Percentiles rank a stretch among this genome's conserved stretches.
Evolutionary conservation across 441 rosid species (phyloP).

Genomic region (Melastoma candidum): DNA sequence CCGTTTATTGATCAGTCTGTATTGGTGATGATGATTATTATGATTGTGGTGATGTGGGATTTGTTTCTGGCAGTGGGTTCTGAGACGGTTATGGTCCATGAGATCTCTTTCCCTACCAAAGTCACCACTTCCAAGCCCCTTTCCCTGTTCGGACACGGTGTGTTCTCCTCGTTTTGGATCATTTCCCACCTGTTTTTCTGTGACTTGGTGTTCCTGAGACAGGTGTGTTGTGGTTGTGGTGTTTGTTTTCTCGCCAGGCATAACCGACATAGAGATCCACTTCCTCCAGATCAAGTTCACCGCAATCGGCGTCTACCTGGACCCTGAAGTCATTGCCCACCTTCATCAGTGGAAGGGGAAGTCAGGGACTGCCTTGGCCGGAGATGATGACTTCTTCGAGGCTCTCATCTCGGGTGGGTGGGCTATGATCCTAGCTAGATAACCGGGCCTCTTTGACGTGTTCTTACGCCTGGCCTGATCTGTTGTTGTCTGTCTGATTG

Average conservation of each 20-base stretch:
- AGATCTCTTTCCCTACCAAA: conserved; percentile 56
- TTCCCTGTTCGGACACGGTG: conserved; percentile 67
- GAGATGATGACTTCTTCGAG: conserved; percentile 72
- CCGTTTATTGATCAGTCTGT: neutral
- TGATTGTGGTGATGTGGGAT: neutral
- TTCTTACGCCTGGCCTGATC: neutral
- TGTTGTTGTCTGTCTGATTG: neutral
- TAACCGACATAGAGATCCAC: conserved; percentile 90
- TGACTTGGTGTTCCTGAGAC: neutral
- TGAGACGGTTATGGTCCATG: conserved; percentile 63
- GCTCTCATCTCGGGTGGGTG: conserved; percentile 53
- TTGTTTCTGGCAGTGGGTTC: conserved; percentile 39
- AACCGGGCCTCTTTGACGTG: neutral
- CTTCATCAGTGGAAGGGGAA: conserved; percentile 75
- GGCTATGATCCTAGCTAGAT: no score
- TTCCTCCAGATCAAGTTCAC: conserved; percentile 91
- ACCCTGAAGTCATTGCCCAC: conserved; percentile 42
- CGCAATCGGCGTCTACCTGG: conserved; percentile 82
- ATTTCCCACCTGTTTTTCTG: neutral
- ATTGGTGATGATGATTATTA: neutral
- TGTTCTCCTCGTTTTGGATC: neutral
- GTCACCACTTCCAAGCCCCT: conserved; percentile 51
- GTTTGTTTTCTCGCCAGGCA: conserved; percentile 30
- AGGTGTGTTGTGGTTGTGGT: neutral
- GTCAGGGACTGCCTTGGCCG: conserved; percentile 39